Evolutionary conservation across 768 basidiomycete species (phyloP), one percentile per base, ranked within the genome.

Genomic region (Sporobolomyces pararoseus): DNA sequence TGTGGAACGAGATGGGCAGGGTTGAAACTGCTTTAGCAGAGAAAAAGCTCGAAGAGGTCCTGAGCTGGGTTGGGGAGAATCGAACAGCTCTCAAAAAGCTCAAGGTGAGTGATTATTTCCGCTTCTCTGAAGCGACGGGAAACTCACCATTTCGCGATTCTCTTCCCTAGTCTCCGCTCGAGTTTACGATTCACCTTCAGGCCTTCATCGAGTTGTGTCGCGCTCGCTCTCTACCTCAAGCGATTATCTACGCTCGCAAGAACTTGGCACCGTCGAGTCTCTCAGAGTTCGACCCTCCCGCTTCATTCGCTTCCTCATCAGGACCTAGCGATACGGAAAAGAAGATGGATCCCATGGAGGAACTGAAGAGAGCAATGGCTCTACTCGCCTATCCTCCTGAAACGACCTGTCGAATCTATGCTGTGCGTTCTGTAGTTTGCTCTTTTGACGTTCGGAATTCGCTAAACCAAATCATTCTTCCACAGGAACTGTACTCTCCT

Each of bases 31-130:
- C 91, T 0, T 83, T 99, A 47, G 79, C 82, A 9, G 81, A 81
- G 34, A 86, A 89, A 70, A 89, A 88, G 71, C 94, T 92, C 73
- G 83, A 88, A 9, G 92, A 96, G 80, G 95, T 95, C 19, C 82
- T 99, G 53, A 84, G 86, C 25, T 99, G 95, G 95, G 97, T 93
- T 76, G 92, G 86, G 71, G 96, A 99, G 83, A 97, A 99, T 80
- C 89, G 94, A 78, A 85, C 87, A 35, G 89, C 90, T 17, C 84
- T 99, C 70, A 87, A 91, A 61, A 98, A 97, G 83, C 86, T 87
- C 77, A 94, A 90, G 85, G 94, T 88, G 55, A 62, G 78, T 70
- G 14, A n/a, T 10, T 34, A 32, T 51, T 19, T 58, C 66, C 21
- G 27, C 46, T 17, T 31, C 27, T 27, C 44, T 6, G 34, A 35